A percentile compares a stretch with the other conserved stretches of the same genome.
phyloP scores from a whole-genome alignment of 192 early-diverging fungal species.

The Rhizoclosmatium globosum region DNA sequence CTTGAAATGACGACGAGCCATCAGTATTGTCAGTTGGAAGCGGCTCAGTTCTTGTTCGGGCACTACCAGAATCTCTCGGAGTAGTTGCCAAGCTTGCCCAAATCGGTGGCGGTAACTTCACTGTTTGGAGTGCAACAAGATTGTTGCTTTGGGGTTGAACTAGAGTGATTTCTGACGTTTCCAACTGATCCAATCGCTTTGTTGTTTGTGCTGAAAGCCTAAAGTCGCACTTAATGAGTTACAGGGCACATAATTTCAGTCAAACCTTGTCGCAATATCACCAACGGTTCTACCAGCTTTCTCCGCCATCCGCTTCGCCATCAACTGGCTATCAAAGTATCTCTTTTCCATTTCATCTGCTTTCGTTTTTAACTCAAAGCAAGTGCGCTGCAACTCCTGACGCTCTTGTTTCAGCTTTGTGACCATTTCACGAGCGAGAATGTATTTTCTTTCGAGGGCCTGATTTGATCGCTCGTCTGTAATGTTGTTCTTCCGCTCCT shows the following conservation, averaged over 20 bases:
- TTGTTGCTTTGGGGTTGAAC: constrained; percentile 16
- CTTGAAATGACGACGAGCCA: not conserved
- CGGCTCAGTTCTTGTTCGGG: constrained; percentile 5
- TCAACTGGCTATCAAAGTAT: constrained; percentile 45
- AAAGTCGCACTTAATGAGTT: no score
- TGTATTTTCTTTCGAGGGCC: constrained; percentile 50
- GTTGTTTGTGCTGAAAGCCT: not conserved
- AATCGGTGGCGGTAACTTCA: constrained; percentile 36
- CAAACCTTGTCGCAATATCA: constrained; percentile 34
- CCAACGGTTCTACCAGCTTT: constrained; percentile 35
- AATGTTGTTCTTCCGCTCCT: constrained; percentile 37
- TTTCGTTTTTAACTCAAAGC: constrained; percentile 44
- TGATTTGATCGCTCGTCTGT: constrained; percentile 43
- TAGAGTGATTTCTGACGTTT: not conserved
- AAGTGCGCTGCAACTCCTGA: constrained; percentile 40
- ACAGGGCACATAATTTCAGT: not conserved
- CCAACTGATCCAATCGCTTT: not conserved
- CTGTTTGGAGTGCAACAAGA: not conserved
- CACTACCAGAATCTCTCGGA: constrained; percentile 28
- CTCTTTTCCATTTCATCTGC: constrained; percentile 46
- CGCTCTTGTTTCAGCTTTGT: constrained; percentile 54
- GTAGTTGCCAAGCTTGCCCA: constrained; percentile 42
- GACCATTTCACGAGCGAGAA: constrained; percentile 52
- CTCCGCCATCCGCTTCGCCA: constrained; percentile 34
- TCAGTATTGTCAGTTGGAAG: constrained; percentile 27